A percentile compares a stretch with the other conserved stretches of the same genome.
phyloP scores from a whole-genome alignment of 2,329 filamentous ascomycete genomes.

The Leptographium wingfieldii region DNA sequence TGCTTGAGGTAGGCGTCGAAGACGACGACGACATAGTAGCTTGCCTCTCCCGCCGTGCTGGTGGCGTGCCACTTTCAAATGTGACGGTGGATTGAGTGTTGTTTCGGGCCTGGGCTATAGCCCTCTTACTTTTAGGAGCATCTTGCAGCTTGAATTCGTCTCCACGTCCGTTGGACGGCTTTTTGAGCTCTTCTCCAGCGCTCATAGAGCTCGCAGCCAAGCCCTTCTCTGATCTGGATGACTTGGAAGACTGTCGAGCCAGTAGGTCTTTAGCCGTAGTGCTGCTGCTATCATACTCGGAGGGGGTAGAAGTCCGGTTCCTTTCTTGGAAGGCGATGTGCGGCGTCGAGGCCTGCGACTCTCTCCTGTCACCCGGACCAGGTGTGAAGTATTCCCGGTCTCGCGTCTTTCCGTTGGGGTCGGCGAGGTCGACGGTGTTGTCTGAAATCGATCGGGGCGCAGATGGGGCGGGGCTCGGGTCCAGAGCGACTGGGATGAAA shows the following conservation, averaged over 20 bases:
- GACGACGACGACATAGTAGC: slow-evolving; percentile 15
- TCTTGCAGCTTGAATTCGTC: slow-evolving; percentile 73
- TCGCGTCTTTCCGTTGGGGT: slow-evolving; percentile 36
- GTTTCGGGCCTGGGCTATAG: slow-evolving; percentile 24
- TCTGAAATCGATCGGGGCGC: slow-evolving; percentile 41
- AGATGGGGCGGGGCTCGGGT: slow-evolving; percentile 49
- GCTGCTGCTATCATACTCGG: slow-evolving; percentile 42
- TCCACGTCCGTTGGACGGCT: slow-evolving; percentile 23
- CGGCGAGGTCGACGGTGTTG: slow-evolving; percentile 27
- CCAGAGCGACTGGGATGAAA: slow-evolving; percentile 63
- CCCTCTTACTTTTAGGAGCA: slow-evolving; percentile 53
- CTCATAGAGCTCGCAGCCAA: slow-evolving; percentile 20
- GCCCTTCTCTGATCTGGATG: slow-evolving; percentile 23
- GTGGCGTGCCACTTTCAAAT: slow-evolving; percentile 24
- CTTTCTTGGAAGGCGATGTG: slow-evolving; percentile 90
- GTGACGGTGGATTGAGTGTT: slow-evolving; percentile 30
- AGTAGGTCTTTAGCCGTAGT: slow-evolving; percentile 34
- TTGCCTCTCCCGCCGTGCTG: slow-evolving; percentile 20
- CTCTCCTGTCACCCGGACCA: slow-evolving; percentile 26
- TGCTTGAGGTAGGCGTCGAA: slow-evolving; percentile 19
- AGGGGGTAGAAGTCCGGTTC: slow-evolving; percentile 46
- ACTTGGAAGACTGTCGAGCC: slow-evolving; percentile 35
- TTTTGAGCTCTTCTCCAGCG: slow-evolving; percentile 25
- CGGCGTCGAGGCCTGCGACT: slow-evolving; percentile 52
- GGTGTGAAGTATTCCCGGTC: slow-evolving; percentile 43